phyloP scores from a whole-genome alignment of 2,329 filamentous ascomycete species.

The Cordyceps militaris region DNA sequence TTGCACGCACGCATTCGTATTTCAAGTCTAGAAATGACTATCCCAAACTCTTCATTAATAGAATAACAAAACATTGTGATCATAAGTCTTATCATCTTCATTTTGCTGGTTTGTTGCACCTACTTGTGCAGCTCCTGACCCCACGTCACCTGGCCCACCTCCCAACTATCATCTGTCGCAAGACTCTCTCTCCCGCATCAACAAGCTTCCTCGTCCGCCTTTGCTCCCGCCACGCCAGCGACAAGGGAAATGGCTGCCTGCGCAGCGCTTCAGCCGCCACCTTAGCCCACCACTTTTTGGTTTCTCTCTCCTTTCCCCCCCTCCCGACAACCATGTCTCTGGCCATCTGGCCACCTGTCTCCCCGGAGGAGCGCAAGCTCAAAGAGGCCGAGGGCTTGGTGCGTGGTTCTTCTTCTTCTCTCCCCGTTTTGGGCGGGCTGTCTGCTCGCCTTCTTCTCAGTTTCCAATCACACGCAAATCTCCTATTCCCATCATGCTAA shows the following conservation, averaged over 20 bases:
- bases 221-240: not conserved
- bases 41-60: not conserved
- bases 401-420: conserved; percentile 17
- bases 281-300: not conserved
- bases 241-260: conserved; percentile 22
- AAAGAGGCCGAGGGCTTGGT: conserved; percentile 46
- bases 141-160: conserved; percentile 8
- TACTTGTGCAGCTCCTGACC: not conserved
- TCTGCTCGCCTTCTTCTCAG: too few species aligned
- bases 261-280: conserved; percentile 8
- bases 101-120: too few species aligned
- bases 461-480: too few species aligned
- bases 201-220: not conserved
- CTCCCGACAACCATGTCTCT: conserved; percentile 40
- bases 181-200: not conserved
- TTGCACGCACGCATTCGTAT: not conserved
- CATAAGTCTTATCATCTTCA: too few species aligned
- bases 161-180: not conserved
- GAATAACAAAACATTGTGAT: too few species aligned
- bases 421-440: too few species aligned
- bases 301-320: not conserved
- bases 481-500: conserved; percentile 21
- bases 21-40: not conserved
- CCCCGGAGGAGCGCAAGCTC: conserved; percentile 42
- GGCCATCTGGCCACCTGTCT: conserved; percentile 50